Conservation (phyloP, 441 rosid genomes). For the Aquilaria agallochum region DNA sequence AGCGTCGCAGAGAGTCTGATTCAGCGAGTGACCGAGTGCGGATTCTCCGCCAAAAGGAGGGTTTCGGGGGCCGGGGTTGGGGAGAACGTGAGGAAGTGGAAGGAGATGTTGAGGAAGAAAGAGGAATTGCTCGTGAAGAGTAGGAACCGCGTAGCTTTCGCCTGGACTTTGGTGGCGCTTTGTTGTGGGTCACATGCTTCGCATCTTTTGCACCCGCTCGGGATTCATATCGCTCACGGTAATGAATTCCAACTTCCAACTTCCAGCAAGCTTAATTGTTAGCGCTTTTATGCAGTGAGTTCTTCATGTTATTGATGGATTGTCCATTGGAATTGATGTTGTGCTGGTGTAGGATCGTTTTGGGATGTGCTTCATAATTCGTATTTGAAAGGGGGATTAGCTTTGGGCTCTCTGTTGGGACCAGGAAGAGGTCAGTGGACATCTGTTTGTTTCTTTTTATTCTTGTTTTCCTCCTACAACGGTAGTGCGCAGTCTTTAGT, state of each 20-base stretch:
- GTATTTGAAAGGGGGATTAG: conserved; percentile 84
- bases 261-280: neutral
- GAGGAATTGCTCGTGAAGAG: conserved; percentile 69
- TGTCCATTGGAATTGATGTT: conserved; percentile 17
- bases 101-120: conserved; percentile 64
- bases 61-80: conserved; percentile 59
- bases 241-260: conserved; percentile 5
- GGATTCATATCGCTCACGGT: conserved; percentile 89
- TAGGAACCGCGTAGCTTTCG: conserved; percentile 82
- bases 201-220: conserved; percentile 80
- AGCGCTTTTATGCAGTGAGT: neutral
- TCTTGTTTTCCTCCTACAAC: neutral
- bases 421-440: conserved; percentile 84
- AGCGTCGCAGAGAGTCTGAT: conserved; percentile 61
- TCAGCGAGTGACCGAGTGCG: conserved; percentile 69
- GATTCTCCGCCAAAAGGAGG: conserved; percentile 80
- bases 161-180: conserved; percentile 92
- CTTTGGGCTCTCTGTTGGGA: conserved; percentile 79
- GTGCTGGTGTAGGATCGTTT: conserved; percentile 44
- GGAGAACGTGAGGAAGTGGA: conserved; percentile 78
- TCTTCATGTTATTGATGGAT: conserved; percentile 2
- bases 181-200: conserved; percentile 95
- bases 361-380: conserved; percentile 80
- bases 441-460: neutral
- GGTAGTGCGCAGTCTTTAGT: no score